Percentiles rank a stretch among this genome's conserved stretches.
These are phyloP conservation scores for Closterium sp. DNA, from an alignment of 139 green algal genomes.

Conservation along the genomic window DNA sequence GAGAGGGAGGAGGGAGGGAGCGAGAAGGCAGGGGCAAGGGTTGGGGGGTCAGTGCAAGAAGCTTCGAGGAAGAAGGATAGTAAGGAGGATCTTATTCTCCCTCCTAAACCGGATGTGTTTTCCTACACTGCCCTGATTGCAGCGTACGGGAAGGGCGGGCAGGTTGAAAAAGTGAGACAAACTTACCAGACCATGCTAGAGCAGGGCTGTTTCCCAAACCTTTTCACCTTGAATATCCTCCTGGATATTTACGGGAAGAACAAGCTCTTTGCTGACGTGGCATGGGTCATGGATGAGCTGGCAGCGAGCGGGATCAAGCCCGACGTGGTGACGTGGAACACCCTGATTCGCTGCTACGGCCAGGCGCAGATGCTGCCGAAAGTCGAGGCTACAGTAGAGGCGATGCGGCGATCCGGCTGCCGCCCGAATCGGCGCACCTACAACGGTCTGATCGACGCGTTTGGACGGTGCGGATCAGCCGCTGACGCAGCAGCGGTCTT, in stretches of 20 bases:
- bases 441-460: conserved; percentile 60
- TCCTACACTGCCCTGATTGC: conserved; percentile 51
- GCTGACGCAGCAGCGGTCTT: conserved; percentile 31
- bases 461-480: conserved; percentile 45
- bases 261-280: not conserved
- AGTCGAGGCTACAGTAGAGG: conserved; percentile 52
- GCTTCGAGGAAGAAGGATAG: not conserved
- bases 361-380: conserved; percentile 34
- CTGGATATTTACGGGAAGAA: not conserved
- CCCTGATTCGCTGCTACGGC: conserved; percentile 39
- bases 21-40: too few relatives aligned
- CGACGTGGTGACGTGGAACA: conserved; percentile 54
- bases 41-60: not conserved
- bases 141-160: not conserved
- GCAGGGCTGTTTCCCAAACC: not conserved
- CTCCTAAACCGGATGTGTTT: not conserved
- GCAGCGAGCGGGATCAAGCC: not conserved
- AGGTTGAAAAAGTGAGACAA: conserved; percentile 19
- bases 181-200: not conserved
- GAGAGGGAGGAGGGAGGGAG: too few relatives aligned
- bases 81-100: not conserved
- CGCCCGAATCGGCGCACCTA: conserved; percentile 59
- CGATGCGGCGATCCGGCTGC: conserved; percentile 54
- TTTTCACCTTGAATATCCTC: not conserved
- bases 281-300: too few relatives aligned